These are phyloP conservation scores for Mortierella sp. DNA, from an alignment of 371 early-diverging fungal genomes.

Conservation along the genomic window DNA sequence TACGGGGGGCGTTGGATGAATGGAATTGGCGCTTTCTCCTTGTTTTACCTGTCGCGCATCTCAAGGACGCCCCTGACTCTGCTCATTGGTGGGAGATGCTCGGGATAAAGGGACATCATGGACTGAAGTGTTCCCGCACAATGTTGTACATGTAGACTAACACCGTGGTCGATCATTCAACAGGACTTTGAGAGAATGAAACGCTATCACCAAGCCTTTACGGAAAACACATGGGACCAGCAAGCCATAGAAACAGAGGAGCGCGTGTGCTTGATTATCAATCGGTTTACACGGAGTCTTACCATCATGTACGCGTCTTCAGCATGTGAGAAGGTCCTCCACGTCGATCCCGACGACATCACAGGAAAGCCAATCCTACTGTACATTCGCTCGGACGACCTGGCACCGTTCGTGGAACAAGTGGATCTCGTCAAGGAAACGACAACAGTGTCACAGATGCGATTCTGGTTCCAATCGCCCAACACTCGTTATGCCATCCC, in stretches of 20 bases:
- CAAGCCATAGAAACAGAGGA: conserved; percentile 20
- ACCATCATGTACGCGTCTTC: conserved; percentile 39
- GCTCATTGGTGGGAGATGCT: no score
- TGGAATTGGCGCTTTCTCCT: no score
- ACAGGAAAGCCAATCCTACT: conserved; percentile 32
- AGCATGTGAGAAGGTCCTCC: conserved; percentile 14
- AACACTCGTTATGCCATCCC: conserved; percentile 21
- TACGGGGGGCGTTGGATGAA: no score
- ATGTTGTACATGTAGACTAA: neutral
- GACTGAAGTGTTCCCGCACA: neutral
- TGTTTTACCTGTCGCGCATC: no score
- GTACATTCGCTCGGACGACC: conserved; percentile 37
- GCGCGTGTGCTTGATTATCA: conserved; percentile 44
- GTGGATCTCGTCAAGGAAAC: conserved; percentile 32
- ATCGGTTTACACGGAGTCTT: conserved; percentile 34
- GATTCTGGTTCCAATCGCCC: conserved; percentile 44
- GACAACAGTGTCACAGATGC: conserved; percentile 23
- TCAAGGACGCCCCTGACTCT: no score
- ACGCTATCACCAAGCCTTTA: conserved; percentile 24
- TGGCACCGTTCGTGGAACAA: conserved; percentile 25
- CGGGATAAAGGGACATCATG: no score
- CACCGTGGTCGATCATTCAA: neutral
- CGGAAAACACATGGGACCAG: conserved; percentile 9
- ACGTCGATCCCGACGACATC: conserved; percentile 16
- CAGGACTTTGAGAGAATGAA: conserved; percentile 26